Conservation (phyloP, 768 basidiomycete species). For the Sarcodon aspratus region DNA sequence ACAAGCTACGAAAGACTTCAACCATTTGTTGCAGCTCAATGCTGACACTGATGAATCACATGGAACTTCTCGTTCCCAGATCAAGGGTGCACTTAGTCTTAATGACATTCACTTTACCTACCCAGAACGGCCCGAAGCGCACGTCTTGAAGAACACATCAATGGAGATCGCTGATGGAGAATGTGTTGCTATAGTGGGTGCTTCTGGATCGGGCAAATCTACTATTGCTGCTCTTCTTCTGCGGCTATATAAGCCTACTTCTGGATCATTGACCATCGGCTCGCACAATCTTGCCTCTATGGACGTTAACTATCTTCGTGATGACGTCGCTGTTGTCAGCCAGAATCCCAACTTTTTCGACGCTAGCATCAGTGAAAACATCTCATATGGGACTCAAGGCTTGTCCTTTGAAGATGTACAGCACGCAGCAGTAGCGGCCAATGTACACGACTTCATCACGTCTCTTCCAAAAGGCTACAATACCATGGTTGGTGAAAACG, state of each 20-base stretch:
- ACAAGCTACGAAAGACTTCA: too few relatives aligned
- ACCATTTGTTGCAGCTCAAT: too few relatives aligned
- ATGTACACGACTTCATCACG: constrained; percentile 82
- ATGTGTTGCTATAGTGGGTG: constrained; percentile 92
- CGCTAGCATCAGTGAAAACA: too few relatives aligned
- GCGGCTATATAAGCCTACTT: constrained; percentile 71
- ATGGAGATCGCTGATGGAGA: constrained; percentile 66
- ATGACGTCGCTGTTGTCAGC: too few relatives aligned
- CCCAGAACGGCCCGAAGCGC: constrained; percentile 64
- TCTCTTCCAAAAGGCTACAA: constrained; percentile 76
- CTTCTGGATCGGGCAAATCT: too few relatives aligned
- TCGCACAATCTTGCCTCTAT: constrained; percentile 35
- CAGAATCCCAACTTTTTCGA: too few relatives aligned
- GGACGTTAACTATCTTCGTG: too few relatives aligned
- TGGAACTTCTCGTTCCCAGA: too few relatives aligned
- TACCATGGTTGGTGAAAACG: constrained; percentile 85
- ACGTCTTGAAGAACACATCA: constrained; percentile 56
- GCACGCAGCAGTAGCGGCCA: constrained; percentile 62
- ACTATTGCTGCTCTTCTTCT: constrained; percentile 83
- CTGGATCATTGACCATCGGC: constrained; percentile 55
- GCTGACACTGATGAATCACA: too few relatives aligned
- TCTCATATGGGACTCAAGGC: too few relatives aligned
- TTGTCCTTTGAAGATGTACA: too few relatives aligned
- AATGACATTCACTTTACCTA: constrained; percentile 74
- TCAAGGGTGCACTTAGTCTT: constrained; percentile 61